phyloP scores from a whole-genome alignment of 176 grass and related monocot species.

The Chloris gayana region DNA sequence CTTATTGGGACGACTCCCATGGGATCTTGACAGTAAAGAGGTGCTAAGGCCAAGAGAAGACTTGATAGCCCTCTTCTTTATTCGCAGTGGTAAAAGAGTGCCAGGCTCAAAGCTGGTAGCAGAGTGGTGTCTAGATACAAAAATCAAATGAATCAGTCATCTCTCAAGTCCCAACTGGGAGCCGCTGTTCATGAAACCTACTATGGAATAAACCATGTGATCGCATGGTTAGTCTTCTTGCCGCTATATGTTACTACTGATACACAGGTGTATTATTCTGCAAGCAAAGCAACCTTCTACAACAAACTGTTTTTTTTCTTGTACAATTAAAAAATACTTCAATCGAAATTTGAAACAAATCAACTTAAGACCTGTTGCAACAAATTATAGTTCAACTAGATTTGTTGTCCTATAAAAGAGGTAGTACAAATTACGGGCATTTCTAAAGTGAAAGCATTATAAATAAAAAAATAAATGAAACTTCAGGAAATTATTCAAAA shows the following conservation, averaged over 20 bases:
- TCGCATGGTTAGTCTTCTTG: background rate
- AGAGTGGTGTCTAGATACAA: background rate
- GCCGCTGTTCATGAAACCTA: too few species aligned
- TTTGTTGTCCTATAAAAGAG: background rate
- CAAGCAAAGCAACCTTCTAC: background rate
- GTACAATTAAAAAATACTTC: too few species aligned
- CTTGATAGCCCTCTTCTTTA: background rate
- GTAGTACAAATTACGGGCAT: background rate
- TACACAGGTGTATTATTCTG: background rate
- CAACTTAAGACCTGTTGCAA: background rate
- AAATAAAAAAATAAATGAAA: conserved; percentile 29
- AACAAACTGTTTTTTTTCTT: too few species aligned
- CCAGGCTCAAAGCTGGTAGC: background rate
- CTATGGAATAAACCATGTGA: background rate
- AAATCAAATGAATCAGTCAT: too few species aligned
- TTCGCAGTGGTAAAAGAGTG: background rate
- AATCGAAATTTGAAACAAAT: background rate
- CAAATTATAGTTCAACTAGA: too few species aligned
- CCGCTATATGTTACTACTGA: background rate
- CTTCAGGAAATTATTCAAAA: conserved; percentile 3
- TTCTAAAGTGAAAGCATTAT: conserved; percentile 27
- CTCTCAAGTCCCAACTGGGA: too few species aligned
- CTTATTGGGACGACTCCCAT: background rate
- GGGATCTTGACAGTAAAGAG: too few species aligned
- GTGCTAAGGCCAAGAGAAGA: background rate